A percentile compares a stretch with the other conserved stretches of the same genome.
Evolutionary conservation across 106 monocot genomes (phyloP).

Genomic region (Chionographis japonica): DNA sequence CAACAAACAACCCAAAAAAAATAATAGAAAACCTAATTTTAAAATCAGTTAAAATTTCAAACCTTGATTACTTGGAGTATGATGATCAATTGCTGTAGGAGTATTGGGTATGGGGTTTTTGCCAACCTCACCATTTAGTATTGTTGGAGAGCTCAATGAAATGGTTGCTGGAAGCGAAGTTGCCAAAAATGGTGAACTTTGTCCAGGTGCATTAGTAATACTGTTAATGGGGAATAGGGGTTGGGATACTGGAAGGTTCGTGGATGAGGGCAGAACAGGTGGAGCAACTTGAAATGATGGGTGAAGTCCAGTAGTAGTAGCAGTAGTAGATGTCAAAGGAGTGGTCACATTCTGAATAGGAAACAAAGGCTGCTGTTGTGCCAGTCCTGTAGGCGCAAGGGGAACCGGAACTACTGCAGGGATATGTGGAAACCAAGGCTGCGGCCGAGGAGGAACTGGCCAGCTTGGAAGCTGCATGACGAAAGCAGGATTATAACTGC

Average conservation of each 20-base stretch:
- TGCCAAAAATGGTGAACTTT: constrained; percentile 26
- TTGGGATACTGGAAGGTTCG: constrained; percentile 49
- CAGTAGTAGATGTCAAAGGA: constrained; percentile 31
- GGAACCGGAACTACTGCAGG: constrained; percentile 29
- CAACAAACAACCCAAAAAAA: neutral
- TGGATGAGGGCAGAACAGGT: constrained; percentile 47
- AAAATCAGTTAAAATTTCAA: neutral
- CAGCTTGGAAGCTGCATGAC: constrained; percentile 49
- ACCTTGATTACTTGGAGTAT: constrained; percentile 44
- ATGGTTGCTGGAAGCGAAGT: constrained; percentile 12
- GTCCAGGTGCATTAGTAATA: constrained; percentile 17
- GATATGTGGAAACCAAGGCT: constrained; percentile 62
- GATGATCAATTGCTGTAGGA: constrained; percentile 12
- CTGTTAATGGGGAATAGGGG: constrained; percentile 84
- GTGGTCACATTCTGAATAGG: constrained; percentile 60
- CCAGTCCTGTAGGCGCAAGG: constrained; percentile 16
- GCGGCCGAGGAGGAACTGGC: constrained; percentile 46
- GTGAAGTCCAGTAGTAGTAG: constrained; percentile 37
- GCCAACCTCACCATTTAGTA: constrained; percentile 22
- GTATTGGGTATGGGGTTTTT: constrained; percentile 19
- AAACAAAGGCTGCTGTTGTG: constrained; percentile 69
- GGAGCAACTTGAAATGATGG: constrained; percentile 38
- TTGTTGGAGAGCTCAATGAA: constrained; percentile 22
- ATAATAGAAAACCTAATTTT: too few relatives aligned
- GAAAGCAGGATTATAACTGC: constrained; percentile 75